phyloP scores from a whole-genome alignment of 371 early-diverging fungal species.

The Mucor piriformis region DNA sequence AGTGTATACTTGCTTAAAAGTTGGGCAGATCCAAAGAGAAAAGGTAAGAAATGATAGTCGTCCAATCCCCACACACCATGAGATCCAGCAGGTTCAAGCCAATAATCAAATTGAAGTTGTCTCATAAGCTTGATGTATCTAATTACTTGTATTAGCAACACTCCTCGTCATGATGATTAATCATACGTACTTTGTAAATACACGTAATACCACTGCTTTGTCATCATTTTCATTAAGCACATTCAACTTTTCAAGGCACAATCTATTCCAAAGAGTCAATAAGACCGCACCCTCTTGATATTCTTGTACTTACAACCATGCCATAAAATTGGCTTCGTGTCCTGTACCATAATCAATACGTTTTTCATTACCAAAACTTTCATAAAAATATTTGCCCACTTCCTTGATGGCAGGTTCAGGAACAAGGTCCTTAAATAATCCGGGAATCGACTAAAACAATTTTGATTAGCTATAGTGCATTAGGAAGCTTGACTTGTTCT shows the following conservation, averaged over 20 bases:
- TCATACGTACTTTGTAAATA: slow-evolving; percentile 72
- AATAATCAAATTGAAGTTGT: slow-evolving; percentile 88
- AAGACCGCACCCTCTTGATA: neutral
- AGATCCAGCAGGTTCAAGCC: slow-evolving; percentile 98
- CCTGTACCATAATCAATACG: slow-evolving; percentile 99
- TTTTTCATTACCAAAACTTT: slow-evolving; percentile 94
- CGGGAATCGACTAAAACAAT: slow-evolving; percentile 15
- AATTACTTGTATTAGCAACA: neutral
- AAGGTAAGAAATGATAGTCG: slow-evolving; percentile 98
- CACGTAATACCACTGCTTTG: slow-evolving; percentile 71
- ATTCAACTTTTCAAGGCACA: slow-evolving; percentile 81
- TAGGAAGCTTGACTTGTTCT: slow-evolving; percentile 3
- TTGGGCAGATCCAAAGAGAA: slow-evolving; percentile 93
- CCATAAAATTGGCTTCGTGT: slow-evolving; percentile 97
- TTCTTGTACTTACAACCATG: slow-evolving; percentile 79
- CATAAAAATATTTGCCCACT: slow-evolving; percentile 78
- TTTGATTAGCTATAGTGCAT: neutral
- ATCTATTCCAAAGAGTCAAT: slow-evolving; percentile 33
- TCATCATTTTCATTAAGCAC: slow-evolving; percentile 68
- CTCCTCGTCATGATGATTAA: neutral
- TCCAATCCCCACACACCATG: slow-evolving; percentile 99
- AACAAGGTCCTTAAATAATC: slow-evolving; percentile 46
- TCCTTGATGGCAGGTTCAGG: slow-evolving; percentile 63
- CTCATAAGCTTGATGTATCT: slow-evolving; percentile 91
- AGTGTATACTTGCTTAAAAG: slow-evolving; percentile 68